phyloP scores from a whole-genome alignment of 2,329 filamentous ascomycete species.

The Fusarium pseudocircinatum region DNA sequence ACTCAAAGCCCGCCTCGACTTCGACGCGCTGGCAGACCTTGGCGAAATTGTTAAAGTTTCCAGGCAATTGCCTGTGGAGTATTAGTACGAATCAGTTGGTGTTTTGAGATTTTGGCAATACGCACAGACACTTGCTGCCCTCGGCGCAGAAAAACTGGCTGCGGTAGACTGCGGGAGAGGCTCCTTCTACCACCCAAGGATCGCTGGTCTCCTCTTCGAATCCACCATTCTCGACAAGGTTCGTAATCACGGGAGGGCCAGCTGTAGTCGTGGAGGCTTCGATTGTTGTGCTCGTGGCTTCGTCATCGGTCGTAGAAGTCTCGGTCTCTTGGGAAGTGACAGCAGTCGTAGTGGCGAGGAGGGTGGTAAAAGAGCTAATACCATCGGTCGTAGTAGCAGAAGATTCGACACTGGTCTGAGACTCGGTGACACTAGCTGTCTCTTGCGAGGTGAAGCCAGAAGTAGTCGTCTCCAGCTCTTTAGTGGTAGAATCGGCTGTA shows the following conservation, averaged over 20 bases:
- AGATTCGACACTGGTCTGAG: not conserved
- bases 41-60: not conserved
- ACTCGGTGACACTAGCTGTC: not conserved
- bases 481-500: not conserved
- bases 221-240: not conserved
- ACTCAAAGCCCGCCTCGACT: not conserved
- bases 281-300: not conserved
- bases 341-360: not conserved
- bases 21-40: not conserved
- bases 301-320: not conserved
- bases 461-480: not conserved
- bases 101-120: accelerated
- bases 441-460: not conserved
- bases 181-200: not conserved
- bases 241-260: not conserved
- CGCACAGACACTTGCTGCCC: not conserved
- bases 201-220: not conserved
- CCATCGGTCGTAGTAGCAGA: not conserved
- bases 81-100: not conserved
- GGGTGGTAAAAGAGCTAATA: not conserved
- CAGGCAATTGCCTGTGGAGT: accelerated
- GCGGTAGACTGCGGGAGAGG: accelerated
- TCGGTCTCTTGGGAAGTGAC: not conserved
- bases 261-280: not conserved
- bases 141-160: not conserved